Evolutionary conservation across 352 stramenopile species (phyloP), one percentile per base, ranked within the genome.

Genomic region (Phytophthora pinifolia): DNA sequence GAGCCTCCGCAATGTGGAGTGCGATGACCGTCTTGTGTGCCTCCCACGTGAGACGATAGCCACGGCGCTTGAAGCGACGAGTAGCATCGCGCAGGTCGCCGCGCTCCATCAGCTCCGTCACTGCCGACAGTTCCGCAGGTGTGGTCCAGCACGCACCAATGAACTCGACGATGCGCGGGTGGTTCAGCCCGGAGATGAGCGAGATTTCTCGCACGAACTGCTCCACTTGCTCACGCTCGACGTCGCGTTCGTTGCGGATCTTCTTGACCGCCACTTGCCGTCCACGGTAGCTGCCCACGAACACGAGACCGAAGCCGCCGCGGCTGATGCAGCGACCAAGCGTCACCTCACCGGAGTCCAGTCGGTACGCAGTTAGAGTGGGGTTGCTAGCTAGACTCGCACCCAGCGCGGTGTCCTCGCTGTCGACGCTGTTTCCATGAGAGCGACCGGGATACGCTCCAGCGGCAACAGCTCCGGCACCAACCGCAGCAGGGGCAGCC

Each of bases 81-180:
- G 82, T 68, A 31, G 88, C 74, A 15, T 83, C 74, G 13, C 73
- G 77, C 13, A 90, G 34, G 41, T 89, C 79, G 0, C 79, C 79
- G 7, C 72, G 69, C 35, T 88, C 77, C 79, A 89, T 88, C 33
- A 84, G 70, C 57, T 89, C 79, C 14, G 72, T 85, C 38, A 88
- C 77, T 4, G 70, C 68, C 1, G 64, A 72, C 6, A 89, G 48
- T 42, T 87, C 74, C 9, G 65, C 62, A 0, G 81, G 59, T 2
- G 65, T 68, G 2, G 61, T 70, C 76, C 79, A 89, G 33, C 74
- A 70, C 3, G 82, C 75, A 2, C 79, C 79, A 20, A 88, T 62
- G 34, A 88, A 89, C 32, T 82, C 74, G 9, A 89, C 77, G 18
- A 89, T 82, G 38, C 74, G 74, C 12, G 71, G 68, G 30, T 89